Base-by-base conservation (phyloP, 2,329 filamentous ascomycete species). In the Sarocladium brachiariae region DNA sequence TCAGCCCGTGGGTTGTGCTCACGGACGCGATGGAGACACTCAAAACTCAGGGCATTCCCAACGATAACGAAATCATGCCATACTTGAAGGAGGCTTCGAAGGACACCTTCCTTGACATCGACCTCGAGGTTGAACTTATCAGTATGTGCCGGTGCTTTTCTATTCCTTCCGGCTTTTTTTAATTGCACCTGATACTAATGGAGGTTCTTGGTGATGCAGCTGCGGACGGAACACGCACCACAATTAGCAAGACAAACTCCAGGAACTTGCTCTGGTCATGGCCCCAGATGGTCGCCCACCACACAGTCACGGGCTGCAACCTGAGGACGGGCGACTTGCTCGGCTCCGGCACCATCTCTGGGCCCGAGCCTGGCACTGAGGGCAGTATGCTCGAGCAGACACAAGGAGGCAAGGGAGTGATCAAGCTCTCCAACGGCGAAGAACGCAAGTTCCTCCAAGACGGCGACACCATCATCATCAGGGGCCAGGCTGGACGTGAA, bases 271-370 rank as follows among this genome's bases (percentile, higher is more conserved):
- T 92, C 1, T 93, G 83, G 76, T 91, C 87, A 0, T 93, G 89
- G 70, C 78, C 86, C 1, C 89, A 93, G 63, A 91, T 92, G 87
- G 71, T 93, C 30, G 79, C 88, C 0, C 88, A 93, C 65, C 88
- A 93, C 64, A 84, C 85, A 2, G 78, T 89, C 52, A 86, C 83
- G 0, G 88, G 88, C 6, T 93, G 88, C 65, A 82, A 84, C 7
- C 75, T 93, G 68, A 77, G 81, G 5, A 76, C 83, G 0, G 88
- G 88, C 39, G 88, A 95, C 61, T 64, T 93, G 38, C 68, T 95
- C 1, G 88, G 87, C 2, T 87, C 83, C 1, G 88, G 88, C 7
- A 93, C 88, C 0, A 91, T 93, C 56, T 71, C 69, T 0, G 87
- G 88, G 5, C 77, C 79, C 5, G 72, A 83, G 53, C 38, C 66